Evolutionary conservation across 108 stramenopile species (phyloP).

Genomic region (Skeletonema grethae): DNA sequence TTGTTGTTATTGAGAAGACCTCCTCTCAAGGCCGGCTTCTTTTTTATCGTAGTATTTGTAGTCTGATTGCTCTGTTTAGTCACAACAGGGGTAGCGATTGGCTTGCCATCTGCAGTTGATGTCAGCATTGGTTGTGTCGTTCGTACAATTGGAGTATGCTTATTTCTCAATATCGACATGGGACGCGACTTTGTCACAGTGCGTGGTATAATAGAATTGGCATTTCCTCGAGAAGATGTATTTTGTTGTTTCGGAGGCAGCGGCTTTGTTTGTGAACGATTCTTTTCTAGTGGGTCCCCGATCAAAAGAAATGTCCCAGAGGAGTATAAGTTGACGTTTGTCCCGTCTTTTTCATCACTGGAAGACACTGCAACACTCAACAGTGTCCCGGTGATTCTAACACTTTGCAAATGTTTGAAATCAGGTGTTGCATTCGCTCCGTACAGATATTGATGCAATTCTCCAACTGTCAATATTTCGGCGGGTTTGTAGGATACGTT

Average conservation of each 20-base stretch:
- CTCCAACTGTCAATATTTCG: constrained; percentile 46
- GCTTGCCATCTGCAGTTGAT: not conserved
- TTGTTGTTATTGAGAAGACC: constrained; percentile 34
- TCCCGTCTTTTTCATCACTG: constrained; percentile 9
- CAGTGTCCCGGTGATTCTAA: constrained; percentile 47
- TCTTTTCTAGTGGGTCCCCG: constrained; percentile 45
- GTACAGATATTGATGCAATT: constrained; percentile 51
- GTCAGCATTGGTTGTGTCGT: not conserved
- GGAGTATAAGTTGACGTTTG: constrained; percentile 15
- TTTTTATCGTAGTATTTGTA: not conserved
- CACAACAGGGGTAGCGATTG: not conserved
- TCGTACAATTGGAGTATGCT: constrained; percentile 6
- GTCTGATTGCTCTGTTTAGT: not conserved
- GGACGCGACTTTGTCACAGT: not conserved
- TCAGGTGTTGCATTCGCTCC: not conserved
- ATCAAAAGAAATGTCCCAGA: constrained; percentile 38
- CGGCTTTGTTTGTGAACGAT: constrained; percentile 5
- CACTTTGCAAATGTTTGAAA: constrained; percentile 26
- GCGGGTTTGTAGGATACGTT: constrained; percentile 48
- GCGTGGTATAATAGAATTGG: not conserved
- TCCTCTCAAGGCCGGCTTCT: constrained; percentile 3
- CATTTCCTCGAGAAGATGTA: not conserved
- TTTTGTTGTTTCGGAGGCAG: not conserved
- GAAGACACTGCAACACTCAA: constrained; percentile 25
- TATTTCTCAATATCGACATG: constrained; percentile 22